phyloP scores from a whole-genome alignment of 768 basidiomycete species.

The Porpolomopsis calyptriformis region DNA sequence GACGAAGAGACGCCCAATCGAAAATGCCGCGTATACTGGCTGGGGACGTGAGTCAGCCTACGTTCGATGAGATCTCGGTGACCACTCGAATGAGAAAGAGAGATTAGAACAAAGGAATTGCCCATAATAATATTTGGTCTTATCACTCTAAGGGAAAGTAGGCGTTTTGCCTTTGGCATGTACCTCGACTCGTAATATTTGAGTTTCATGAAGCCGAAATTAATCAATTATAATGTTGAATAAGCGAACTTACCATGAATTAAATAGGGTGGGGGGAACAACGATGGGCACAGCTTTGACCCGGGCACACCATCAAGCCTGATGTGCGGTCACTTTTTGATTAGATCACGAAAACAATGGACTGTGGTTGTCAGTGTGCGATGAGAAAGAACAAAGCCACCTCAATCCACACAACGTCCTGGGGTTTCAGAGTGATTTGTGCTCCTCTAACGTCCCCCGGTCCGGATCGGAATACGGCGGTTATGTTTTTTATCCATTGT shows the following conservation, averaged over 20 bases:
- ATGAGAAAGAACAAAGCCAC: too few species aligned
- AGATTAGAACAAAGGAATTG: not conserved
- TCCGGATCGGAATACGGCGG: too few species aligned
- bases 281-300: not conserved
- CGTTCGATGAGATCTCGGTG: not conserved
- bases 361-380: too few species aligned
- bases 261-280: not conserved
- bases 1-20: not conserved
- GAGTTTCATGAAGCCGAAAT: not conserved
- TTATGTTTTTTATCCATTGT: too few species aligned
- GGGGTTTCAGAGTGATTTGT: too few species aligned
- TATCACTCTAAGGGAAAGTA: not conserved
- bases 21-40: not conserved
- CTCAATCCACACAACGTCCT: too few species aligned
- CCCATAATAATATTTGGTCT: not conserved
- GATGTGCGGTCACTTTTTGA: too few species aligned
- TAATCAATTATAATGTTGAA: not conserved
- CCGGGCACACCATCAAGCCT: too few species aligned
- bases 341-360: too few species aligned
- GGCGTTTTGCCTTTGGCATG: conserved; percentile 7
- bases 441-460: too few species aligned
- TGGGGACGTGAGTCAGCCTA: not conserved
- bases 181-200: not conserved
- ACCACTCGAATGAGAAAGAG: not conserved
- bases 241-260: not conserved